A percentile compares a stretch with the other conserved stretches of the same genome.
Evolutionary conservation across 1,139 yeast genomes (phyloP).

Genomic region (Hemisphaericaspora xylofermentans): DNA sequence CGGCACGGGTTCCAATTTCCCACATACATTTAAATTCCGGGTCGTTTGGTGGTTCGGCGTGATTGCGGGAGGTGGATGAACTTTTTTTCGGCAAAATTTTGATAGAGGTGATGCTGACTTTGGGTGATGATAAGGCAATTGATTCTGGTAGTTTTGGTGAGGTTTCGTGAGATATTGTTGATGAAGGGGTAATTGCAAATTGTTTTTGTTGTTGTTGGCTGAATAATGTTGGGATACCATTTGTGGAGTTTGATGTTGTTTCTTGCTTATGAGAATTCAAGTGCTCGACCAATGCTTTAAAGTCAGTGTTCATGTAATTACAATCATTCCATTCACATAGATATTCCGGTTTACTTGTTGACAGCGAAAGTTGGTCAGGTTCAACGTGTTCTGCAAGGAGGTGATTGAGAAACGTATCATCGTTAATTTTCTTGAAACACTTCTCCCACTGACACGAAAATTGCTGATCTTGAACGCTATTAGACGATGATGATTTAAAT

Average conservation of each 20-base stretch:
- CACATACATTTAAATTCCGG: constrained; percentile 44
- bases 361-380: constrained; percentile 20
- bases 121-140: neutral
- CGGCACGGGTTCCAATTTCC: constrained; percentile 35
- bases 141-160: constrained; percentile 7
- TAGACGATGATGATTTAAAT: neutral
- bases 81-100: constrained; percentile 31
- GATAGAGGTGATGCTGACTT: constrained; percentile 33
- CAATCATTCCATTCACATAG: constrained; percentile 79
- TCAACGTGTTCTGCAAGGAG: constrained; percentile 55
- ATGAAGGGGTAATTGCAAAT: constrained; percentile 16
- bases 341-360: constrained; percentile 14
- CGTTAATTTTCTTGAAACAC: constrained; percentile 43
- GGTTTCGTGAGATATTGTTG: constrained; percentile 8
- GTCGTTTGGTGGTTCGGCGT: constrained; percentile 16
- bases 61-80: constrained; percentile 7
- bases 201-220: constrained; percentile 6
- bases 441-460: constrained; percentile 57
- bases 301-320: constrained; percentile 50
- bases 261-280: constrained; percentile 51
- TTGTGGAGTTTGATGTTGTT: constrained; percentile 4
- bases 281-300: constrained; percentile 58
- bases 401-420: constrained; percentile 54
- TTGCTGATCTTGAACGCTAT: neutral
- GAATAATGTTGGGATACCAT: constrained; percentile 2